These are phyloP conservation scores for Porcisia hertigi DNA, from an alignment of 208 protist species.

Conservation along the genomic window DNA sequence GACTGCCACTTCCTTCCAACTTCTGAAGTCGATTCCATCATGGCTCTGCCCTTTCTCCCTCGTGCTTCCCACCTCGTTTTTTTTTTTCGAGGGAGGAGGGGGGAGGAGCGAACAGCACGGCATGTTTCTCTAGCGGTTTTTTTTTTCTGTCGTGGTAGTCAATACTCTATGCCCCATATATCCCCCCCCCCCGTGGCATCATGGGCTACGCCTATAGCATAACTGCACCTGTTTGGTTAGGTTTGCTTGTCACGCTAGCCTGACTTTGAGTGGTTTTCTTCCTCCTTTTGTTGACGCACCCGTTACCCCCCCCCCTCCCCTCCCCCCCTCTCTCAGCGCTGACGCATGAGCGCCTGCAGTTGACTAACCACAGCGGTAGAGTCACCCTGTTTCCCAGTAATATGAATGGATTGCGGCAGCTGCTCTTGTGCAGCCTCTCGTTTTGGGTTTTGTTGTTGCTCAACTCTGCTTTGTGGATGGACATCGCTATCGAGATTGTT, in stretches of 20 bases:
- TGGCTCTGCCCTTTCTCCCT: background rate
- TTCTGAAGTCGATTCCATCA: too few relatives aligned
- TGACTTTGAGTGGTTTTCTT: background rate
- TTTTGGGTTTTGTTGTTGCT: background rate
- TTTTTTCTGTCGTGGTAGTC: background rate
- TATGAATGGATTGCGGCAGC: conserved; percentile 14
- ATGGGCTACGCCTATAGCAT: background rate
- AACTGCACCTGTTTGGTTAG: background rate
- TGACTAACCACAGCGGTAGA: conserved; percentile 31
- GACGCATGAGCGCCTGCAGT: conserved; percentile 24
- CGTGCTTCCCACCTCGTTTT: too few relatives aligned
- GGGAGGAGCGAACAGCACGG: background rate
- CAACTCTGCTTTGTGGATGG: background rate
- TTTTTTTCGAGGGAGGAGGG: too few relatives aligned
- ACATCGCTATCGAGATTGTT: background rate
- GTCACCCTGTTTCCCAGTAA: conserved; percentile 21
- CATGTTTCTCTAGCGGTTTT: background rate
- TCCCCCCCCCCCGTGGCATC: too few relatives aligned
- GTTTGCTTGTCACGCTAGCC: background rate
- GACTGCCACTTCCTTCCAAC: too few relatives aligned
- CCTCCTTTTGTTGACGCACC: background rate
- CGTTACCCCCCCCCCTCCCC: too few relatives aligned
- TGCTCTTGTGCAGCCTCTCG: background rate
- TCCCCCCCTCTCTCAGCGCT: background rate
- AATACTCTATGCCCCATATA: background rate